Base-by-base conservation (phyloP, 1,284 basidiomycete genomes). In the Termitomyces sp. region DNA sequence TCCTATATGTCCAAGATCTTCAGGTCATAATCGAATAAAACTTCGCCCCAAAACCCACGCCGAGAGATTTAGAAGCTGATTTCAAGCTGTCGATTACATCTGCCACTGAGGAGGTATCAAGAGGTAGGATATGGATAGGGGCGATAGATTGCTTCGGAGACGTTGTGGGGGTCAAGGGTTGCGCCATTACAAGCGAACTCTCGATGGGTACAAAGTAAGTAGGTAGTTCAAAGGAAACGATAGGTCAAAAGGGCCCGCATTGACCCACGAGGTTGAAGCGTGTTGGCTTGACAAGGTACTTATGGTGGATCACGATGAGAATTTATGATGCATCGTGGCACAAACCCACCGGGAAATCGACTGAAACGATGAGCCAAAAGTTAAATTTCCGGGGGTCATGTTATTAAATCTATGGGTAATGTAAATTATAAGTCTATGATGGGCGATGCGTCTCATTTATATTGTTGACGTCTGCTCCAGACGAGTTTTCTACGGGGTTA, bases 1-100 rank as follows among this genome's bases (percentile, higher is more conserved):
- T 56, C 57, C 68, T 69, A 44, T 38, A 35, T 2, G 41, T 24
- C 21, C 6, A 33, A 18, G 13, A 16, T 46, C 1, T 26, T 11
- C n/a, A 30, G 16, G 35, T 37, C 8, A 30, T 41, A 21, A 18
- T 28, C n/a, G 9, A 28, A 30, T 41, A 31, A 13, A 26, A 3
- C 1, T n/a, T 35, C 9, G 11, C 19, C n/a, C 11, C 19, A 18
- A 21, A 24, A 42, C 63, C 44, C 39, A 64, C 64, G 46, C 58
- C 53, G 13, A 66, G 51, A 14, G 57, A 54, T 21, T 34, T 42
- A 18, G 64, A 56, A 26, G 40, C 48, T 18, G 38, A 45, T 38
- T 58, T 58, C 53, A 64, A 51, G 9, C 50, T 50, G 14, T 38
- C 34, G 28, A 64, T 57, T n/a, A 60, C 43, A 28, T 54, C 57